phyloP scores from a whole-genome alignment of 2,329 filamentous ascomycete genomes.

The Leptosphaerulina australis region DNA sequence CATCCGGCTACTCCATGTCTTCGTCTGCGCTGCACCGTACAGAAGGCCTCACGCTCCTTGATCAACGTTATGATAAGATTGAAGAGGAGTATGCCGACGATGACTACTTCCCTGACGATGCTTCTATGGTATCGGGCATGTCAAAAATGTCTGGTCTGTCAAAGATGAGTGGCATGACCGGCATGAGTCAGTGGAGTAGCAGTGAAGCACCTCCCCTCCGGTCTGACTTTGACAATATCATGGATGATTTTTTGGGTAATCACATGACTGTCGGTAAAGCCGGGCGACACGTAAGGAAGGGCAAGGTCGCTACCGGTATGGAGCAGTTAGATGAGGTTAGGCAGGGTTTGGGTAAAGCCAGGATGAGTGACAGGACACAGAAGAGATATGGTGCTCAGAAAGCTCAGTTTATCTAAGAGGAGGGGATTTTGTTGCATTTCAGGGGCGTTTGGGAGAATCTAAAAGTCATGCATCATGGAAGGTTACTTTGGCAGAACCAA shows the following conservation, averaged over 20 bases:
- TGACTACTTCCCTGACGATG: constrained; percentile 50
- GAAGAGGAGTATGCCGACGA: constrained; percentile 75
- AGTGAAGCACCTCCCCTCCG: constrained; percentile 62
- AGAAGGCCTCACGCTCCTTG: constrained; percentile 82
- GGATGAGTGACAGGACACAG: constrained; percentile 53
- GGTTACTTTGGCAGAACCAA: too few relatives aligned
- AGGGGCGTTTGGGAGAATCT: constrained; percentile 2
- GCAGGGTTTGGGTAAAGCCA: constrained; percentile 76
- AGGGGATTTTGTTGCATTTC: constrained; percentile 8
- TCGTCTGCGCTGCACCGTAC: constrained; percentile 86
- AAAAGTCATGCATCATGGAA: constrained; percentile 1
- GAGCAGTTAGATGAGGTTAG: constrained; percentile 91
- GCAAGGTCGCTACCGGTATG: constrained; percentile 78
- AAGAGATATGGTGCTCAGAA: constrained; percentile 18
- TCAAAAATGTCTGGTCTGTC: constrained; percentile 58
- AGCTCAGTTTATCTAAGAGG: constrained; percentile 11
- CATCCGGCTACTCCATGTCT: constrained; percentile 89
- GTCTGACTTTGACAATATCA: constrained; percentile 82
- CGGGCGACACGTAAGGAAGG: constrained; percentile 70
- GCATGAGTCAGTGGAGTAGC: constrained; percentile 44
- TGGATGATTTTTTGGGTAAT: constrained; percentile 88
- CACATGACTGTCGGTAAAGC: constrained; percentile 72
- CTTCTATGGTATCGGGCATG: constrained; percentile 55
- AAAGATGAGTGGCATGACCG: constrained; percentile 42
- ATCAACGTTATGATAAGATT: constrained; percentile 88